A percentile compares a stretch with the other conserved stretches of the same genome.
Evolutionary conservation across 306 rosid genomes (phyloP).

Genomic region (Medicago truncatula): MtrunA17r5.0-ANR NC_053049.1:26109501-26110000

Average conservation of each 20-base stretch:
- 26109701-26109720: conserved; percentile 39
- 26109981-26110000: conserved; percentile 37
- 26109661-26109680: conserved; percentile 60
- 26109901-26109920: conserved; percentile 31
- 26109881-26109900: conserved; percentile 25
- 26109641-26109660: conserved; percentile 49
- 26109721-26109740: conserved; percentile 63
- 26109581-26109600: conserved; percentile 52
- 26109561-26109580: conserved; percentile 45
- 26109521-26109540: conserved; percentile 32
- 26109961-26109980: conserved; percentile 38
- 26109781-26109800: conserved; percentile 30
- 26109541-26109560: conserved; percentile 39
- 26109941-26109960: conserved; percentile 35
- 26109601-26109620: conserved; percentile 56
- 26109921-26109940: conserved; percentile 44
- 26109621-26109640: conserved; percentile 30
- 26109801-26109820: conserved; percentile 43
- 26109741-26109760: conserved; percentile 49
- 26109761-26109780: conserved; percentile 55
- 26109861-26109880: conserved; percentile 21
- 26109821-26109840: conserved; percentile 43
- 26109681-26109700: conserved; percentile 53
- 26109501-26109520: conserved; percentile 34
- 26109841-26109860: conserved; percentile 21